A percentile compares a stretch with the other conserved stretches of the same genome.
Evolutionary conservation across 106 monocot genomes (phyloP).

Genomic region (Platanthera guangdongensis): DNA sequence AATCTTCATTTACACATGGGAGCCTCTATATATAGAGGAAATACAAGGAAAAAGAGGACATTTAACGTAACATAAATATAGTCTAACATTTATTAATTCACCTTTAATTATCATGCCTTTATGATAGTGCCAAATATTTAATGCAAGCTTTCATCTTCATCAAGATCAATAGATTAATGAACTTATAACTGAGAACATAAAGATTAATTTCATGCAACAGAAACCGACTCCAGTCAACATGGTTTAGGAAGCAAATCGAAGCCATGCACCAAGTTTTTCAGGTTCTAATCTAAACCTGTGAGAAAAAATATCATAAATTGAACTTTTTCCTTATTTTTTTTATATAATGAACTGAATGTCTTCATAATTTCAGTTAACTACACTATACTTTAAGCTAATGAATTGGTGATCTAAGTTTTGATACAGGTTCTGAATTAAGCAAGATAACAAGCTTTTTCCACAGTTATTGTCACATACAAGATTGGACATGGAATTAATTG

Average conservation of each 20-base stretch:
- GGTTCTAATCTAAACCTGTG: conserved; percentile 47
- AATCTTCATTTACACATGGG: too few species aligned
- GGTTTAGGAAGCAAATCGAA: conserved; percentile 99
- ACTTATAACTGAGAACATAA: conserved; percentile 39
- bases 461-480: conserved; percentile 28
- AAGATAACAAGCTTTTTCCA: conserved; percentile 58
- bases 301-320: conserved; percentile 39
- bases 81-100: conserved; percentile 1
- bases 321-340: conserved; percentile 14
- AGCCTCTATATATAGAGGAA: too few species aligned
- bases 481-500: conserved; percentile 5
- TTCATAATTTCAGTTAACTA: conserved; percentile 13
- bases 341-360: conserved; percentile 10
- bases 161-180: conserved; percentile 12
- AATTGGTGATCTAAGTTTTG: conserved; percentile 43
- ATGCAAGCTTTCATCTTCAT: background rate
- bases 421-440: conserved; percentile 64
- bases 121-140: background rate
- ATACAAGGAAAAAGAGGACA: too few species aligned
- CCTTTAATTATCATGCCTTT: background rate
- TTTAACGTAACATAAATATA: too few species aligned
- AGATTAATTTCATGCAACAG: conserved; percentile 72
- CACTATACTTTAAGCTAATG: conserved; percentile 35
- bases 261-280: conserved; percentile 99
- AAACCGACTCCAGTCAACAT: conserved; percentile 58